These are phyloP conservation scores for Ulota crispa DNA, from an alignment of 225 moss, liverwort and hornwort genomes.

Conservation along the genomic window DNA sequence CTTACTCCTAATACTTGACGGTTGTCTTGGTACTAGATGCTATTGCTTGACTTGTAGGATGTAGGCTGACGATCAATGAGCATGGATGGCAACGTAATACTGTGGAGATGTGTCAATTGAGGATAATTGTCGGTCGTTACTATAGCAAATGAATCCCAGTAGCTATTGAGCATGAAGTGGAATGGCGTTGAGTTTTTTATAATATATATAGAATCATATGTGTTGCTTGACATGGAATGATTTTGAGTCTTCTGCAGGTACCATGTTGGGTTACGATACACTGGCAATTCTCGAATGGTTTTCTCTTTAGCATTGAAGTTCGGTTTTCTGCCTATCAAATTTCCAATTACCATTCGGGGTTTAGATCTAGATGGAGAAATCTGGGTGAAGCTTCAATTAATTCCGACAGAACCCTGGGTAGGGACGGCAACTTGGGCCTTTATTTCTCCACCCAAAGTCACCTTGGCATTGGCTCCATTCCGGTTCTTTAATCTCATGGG, in stretches of 20 bases:
- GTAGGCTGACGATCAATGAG: conserved; percentile 6
- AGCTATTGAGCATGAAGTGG: not conserved
- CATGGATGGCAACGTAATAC: not conserved
- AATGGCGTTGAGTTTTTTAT: not conserved
- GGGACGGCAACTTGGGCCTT: conserved; percentile 99
- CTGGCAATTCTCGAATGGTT: conserved; percentile 87
- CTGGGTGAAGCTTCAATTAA: conserved; percentile 93
- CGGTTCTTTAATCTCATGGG: conserved; percentile 87
- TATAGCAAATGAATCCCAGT: not conserved
- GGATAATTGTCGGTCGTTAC: conserved; percentile 1
- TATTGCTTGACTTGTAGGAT: conserved; percentile 2
- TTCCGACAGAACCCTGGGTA: conserved; percentile 93
- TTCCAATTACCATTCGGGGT: conserved; percentile 85
- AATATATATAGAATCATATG: not conserved
- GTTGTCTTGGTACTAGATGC: conserved; percentile 12
- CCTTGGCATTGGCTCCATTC: conserved; percentile 88
- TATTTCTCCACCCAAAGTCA: conserved; percentile 85
- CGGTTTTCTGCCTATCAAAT: conserved; percentile 67
- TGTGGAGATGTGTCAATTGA: not conserved
- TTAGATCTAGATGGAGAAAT: conserved; percentile 95
- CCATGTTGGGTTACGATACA: conserved; percentile 88
- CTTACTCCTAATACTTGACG: conserved; percentile 12
- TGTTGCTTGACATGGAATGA: conserved; percentile 25
- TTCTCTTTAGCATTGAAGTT: conserved; percentile 69
- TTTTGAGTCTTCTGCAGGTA: conserved; percentile 53